These are phyloP conservation scores for Neurospora discreta DNA, from an alignment of 495 filamentous ascomycete genomes.

Conservation along the genomic window DNA sequence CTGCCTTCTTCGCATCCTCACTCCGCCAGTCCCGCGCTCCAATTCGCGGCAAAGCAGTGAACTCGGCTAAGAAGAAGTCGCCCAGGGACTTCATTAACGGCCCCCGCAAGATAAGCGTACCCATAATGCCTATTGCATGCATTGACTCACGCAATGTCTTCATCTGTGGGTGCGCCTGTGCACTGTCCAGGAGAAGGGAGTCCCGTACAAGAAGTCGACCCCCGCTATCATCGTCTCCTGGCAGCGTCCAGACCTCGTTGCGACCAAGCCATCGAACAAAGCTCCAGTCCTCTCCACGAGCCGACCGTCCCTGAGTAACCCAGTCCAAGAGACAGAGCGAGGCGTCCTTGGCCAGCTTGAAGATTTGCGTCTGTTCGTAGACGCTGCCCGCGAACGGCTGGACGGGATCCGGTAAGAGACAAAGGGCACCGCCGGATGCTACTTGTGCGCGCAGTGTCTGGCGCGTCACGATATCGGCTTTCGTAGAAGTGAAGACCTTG, in stretches of 20 bases:
- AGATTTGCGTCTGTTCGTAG: conserved; percentile 74
- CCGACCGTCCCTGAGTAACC: conserved; percentile 78
- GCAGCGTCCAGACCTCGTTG: conserved; percentile 69
- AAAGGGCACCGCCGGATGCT: conserved; percentile 53
- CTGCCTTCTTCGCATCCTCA: conserved; percentile 30
- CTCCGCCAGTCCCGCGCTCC: conserved; percentile 70
- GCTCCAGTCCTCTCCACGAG: conserved; percentile 85
- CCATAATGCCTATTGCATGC: conserved; percentile 58
- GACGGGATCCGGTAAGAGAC: conserved; percentile 86
- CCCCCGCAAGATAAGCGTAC: conserved; percentile 74
- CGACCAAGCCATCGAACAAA: conserved; percentile 62
- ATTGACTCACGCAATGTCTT: conserved; percentile 43
- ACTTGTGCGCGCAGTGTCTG: conserved; percentile 60
- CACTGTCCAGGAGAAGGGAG: conserved; percentile 60
- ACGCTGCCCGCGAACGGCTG: conserved; percentile 74
- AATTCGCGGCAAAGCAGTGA: conserved; percentile 63
- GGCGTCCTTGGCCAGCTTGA: conserved; percentile 47
- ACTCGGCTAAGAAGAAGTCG: conserved; percentile 63
- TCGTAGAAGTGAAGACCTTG: conserved; percentile 78
- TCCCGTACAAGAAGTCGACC: conserved; percentile 68
- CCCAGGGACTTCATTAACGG: conserved; percentile 54
- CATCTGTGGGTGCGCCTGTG: conserved; percentile 23
- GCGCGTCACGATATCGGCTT: conserved; percentile 45
- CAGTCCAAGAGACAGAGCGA: conserved; percentile 81
- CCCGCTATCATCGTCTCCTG: conserved; percentile 6